Percentiles rank a stretch among this genome's conserved stretches.
phyloP scores from a whole-genome alignment of 208 protist species.

The Trypanosoma conorhini region DNA sequence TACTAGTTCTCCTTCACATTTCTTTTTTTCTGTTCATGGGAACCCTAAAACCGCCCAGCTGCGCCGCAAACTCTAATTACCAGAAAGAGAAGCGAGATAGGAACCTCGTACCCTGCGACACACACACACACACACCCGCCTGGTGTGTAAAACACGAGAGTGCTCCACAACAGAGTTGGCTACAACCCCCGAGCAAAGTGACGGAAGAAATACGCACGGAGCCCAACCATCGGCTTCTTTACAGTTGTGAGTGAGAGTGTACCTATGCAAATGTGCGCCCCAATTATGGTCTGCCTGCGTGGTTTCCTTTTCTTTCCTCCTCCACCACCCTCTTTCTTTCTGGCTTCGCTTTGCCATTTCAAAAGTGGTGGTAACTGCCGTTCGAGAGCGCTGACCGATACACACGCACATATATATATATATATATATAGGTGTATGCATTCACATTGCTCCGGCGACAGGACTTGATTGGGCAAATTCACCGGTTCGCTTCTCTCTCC shows the following conservation, averaged over 20 bases:
- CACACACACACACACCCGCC: too few species aligned
- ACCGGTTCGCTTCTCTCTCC: background rate
- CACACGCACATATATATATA: constrained; percentile 10
- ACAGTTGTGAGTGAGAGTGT: background rate
- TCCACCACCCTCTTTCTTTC: background rate
- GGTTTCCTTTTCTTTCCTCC: background rate
- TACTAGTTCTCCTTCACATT: too few species aligned
- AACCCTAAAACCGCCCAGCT: too few species aligned
- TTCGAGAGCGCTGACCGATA: too few species aligned
- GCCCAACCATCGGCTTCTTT: background rate
- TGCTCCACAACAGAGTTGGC: too few species aligned
- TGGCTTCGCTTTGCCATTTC: background rate
- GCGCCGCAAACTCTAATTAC: too few species aligned
- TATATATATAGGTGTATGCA: background rate
- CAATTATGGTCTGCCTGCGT: background rate
- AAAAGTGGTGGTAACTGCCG: background rate
- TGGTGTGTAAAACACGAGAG: too few species aligned
- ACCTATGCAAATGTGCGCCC: background rate
- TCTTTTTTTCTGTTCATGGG: too few species aligned
- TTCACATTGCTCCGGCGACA: background rate
- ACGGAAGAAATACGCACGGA: background rate
- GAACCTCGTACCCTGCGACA: too few species aligned
- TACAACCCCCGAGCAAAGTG: too few species aligned
- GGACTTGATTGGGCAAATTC: background rate
- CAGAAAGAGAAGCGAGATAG: too few species aligned